phyloP scores from a whole-genome alignment of 2,329 filamentous ascomycete species.

The Raffaelea deltoideospora region DNA sequence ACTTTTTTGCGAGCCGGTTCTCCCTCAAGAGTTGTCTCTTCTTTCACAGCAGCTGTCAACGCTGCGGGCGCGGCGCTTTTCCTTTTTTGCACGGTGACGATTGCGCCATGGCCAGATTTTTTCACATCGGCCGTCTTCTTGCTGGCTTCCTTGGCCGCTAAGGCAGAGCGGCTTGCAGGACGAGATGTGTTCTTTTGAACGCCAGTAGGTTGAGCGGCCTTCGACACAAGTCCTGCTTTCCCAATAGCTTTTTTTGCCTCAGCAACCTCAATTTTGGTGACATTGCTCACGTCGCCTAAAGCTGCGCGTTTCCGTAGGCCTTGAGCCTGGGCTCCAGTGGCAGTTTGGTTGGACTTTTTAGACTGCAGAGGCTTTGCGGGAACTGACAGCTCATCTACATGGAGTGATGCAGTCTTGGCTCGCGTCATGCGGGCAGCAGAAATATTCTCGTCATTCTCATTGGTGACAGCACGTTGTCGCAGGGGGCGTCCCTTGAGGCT shows the following conservation, averaged over 20 bases:
- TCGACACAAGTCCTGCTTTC: constrained; percentile 60
- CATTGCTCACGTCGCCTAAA: constrained; percentile 90
- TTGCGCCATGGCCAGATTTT: constrained; percentile 54
- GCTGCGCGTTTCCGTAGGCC: constrained; percentile 59
- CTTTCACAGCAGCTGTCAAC: constrained; percentile 40
- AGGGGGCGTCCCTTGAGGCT: constrained; percentile 40
- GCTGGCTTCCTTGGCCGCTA: constrained; percentile 23
- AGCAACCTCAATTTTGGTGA: constrained; percentile 58
- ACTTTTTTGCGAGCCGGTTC: constrained; percentile 56
- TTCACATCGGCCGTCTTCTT: constrained; percentile 57
- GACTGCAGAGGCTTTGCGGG: constrained; percentile 48
- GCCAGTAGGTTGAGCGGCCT: constrained; percentile 67
- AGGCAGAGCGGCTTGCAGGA: constrained; percentile 40
- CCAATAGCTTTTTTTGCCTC: constrained; percentile 61
- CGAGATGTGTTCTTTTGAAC: constrained; percentile 62
- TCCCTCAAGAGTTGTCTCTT: constrained; percentile 40
- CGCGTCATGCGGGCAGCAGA: constrained; percentile 73
- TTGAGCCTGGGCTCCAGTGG: constrained; percentile 23
- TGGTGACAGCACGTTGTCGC: constrained; percentile 61
- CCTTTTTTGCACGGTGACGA: constrained; percentile 53
- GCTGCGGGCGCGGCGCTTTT: constrained; percentile 27
- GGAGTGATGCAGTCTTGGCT: constrained; percentile 70
- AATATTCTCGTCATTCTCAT: constrained; percentile 90
- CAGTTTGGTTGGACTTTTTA: constrained; percentile 45
- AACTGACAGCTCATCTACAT: constrained; percentile 44